These are phyloP conservation scores for Phytophthora parvispora DNA, from an alignment of 352 stramenopile species.

Conservation along the genomic window DNA sequence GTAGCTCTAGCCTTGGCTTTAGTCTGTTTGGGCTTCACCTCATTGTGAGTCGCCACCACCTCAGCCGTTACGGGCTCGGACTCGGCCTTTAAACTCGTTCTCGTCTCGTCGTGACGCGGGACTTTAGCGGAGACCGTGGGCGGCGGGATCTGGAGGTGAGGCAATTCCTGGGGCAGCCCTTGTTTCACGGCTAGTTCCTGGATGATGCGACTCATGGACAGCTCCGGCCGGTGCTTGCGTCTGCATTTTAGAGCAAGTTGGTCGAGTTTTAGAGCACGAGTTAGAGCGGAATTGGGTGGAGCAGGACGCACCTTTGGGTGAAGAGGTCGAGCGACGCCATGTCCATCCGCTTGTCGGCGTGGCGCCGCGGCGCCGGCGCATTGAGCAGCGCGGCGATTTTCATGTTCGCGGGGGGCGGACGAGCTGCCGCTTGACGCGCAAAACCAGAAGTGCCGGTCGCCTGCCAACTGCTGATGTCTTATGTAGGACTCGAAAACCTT, in stretches of 20 bases:
- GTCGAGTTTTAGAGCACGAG: slow-evolving; percentile 18
- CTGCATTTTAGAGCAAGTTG: slow-evolving; percentile 14
- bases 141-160: not conserved
- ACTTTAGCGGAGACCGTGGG: slow-evolving; percentile 4
- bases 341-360: slow-evolving; percentile 45
- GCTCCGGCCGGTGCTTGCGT: slow-evolving; percentile 37
- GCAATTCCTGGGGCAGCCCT: not conserved
- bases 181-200: slow-evolving; percentile 37
- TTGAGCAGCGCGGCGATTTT: slow-evolving; percentile 54
- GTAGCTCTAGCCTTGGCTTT: not conserved
- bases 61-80: not conserved
- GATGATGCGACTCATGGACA: slow-evolving; percentile 67
- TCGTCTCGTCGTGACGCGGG: slow-evolving; percentile 2
- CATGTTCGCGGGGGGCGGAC: slow-evolving; percentile 18
- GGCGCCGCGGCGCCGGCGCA: not conserved
- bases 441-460: slow-evolving; percentile 32
- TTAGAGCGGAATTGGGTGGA: not conserved
- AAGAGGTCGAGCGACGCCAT: slow-evolving; percentile 70
- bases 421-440: slow-evolving; percentile 2
- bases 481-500: slow-evolving; percentile 6
- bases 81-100: not conserved
- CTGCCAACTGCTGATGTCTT: slow-evolving; percentile 48
- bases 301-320: slow-evolving; percentile 33
- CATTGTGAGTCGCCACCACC: not conserved
- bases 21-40: not conserved